Evolutionary conservation across 306 rosid species (phyloP).

Genomic region (Vigna angularis): DNA sequence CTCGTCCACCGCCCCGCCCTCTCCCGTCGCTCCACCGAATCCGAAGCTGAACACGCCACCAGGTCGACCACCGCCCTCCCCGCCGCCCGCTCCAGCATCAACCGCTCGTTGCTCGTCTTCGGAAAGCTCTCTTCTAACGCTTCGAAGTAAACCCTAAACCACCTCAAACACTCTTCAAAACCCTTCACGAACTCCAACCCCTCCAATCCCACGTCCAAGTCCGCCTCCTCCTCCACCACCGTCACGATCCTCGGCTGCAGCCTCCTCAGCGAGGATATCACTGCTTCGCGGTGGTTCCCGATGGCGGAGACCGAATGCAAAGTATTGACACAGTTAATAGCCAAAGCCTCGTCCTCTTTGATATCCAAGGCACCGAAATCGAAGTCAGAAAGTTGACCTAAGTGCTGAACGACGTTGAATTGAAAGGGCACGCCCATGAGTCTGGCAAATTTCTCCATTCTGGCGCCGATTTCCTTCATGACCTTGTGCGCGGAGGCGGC

Average conservation of each 20-base stretch:
- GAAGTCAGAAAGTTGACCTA: slow-evolving; percentile 71
- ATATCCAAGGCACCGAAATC: slow-evolving; percentile 58
- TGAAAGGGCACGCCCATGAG: slow-evolving; percentile 96
- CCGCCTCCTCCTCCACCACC: slow-evolving; percentile 90
- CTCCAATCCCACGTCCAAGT: slow-evolving; percentile 70
- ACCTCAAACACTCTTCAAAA: slow-evolving; percentile 78
- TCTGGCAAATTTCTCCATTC: slow-evolving; percentile 92
- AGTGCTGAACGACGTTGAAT: slow-evolving; percentile 73
- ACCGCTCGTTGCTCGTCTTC: slow-evolving; percentile 70
- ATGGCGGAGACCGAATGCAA: slow-evolving; percentile 64
- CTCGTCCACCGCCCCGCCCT: slow-evolving; percentile 71
- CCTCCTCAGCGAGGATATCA: slow-evolving; percentile 56
- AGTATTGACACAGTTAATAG: slow-evolving; percentile 73
- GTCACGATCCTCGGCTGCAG: slow-evolving; percentile 78
- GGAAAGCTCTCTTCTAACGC: slow-evolving; percentile 82
- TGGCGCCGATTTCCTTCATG: slow-evolving; percentile 78
- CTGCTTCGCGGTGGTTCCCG: slow-evolving; percentile 60
- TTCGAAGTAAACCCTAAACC: slow-evolving; percentile 98
- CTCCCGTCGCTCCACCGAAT: slow-evolving; percentile 79
- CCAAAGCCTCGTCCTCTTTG: slow-evolving; percentile 77
- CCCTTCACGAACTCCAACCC: slow-evolving; percentile 82
- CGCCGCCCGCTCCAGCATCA: slow-evolving; percentile 79
- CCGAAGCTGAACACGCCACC: slow-evolving; percentile 65
- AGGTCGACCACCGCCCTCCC: slow-evolving; percentile 85
- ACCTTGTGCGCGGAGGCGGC: slow-evolving; percentile 55